These are phyloP conservation scores for Raffaelea albimanens DNA, from an alignment of 2,329 filamentous ascomycete genomes.

Conservation along the genomic window DNA sequence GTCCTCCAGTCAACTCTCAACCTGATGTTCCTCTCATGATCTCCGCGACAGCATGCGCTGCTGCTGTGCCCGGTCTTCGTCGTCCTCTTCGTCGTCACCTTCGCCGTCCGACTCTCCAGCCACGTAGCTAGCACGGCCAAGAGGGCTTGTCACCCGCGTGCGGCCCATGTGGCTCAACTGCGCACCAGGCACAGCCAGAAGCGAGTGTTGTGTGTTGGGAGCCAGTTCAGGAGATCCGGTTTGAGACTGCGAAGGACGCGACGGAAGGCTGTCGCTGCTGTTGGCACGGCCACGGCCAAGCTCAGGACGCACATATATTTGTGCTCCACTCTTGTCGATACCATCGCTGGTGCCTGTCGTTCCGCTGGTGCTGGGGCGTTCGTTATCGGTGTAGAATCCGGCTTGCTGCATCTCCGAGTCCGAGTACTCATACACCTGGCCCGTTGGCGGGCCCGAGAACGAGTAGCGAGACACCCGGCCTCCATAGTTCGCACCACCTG, in stretches of 20 bases:
- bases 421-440: constrained; percentile 40
- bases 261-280: constrained; percentile 16
- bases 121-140: constrained; percentile 24
- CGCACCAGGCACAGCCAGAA: not conserved
- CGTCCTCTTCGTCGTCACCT: constrained; percentile 8
- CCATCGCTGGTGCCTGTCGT: not conserved
- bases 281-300: not conserved
- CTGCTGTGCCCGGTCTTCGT: not conserved
- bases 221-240: constrained; percentile 3
- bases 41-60: not conserved
- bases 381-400: constrained; percentile 29
- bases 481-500: constrained; percentile 22
- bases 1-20: no score
- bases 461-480: constrained; percentile 8
- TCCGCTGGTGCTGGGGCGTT: constrained; percentile 21
- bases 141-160: constrained; percentile 22
- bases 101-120: constrained; percentile 20
- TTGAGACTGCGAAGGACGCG: constrained; percentile 1
- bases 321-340: not conserved
- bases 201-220: constrained; percentile 12
- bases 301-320: not conserved
- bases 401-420: constrained; percentile 32
- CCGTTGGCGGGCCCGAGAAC: constrained; percentile 23
- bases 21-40: no score
- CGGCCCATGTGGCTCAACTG: constrained; percentile 1